A percentile compares a stretch with the other conserved stretches of the same genome.
Evolutionary conservation across 2,329 filamentous ascomycete genomes (phyloP).

Genomic region (Phialophora macrospora): DNA sequence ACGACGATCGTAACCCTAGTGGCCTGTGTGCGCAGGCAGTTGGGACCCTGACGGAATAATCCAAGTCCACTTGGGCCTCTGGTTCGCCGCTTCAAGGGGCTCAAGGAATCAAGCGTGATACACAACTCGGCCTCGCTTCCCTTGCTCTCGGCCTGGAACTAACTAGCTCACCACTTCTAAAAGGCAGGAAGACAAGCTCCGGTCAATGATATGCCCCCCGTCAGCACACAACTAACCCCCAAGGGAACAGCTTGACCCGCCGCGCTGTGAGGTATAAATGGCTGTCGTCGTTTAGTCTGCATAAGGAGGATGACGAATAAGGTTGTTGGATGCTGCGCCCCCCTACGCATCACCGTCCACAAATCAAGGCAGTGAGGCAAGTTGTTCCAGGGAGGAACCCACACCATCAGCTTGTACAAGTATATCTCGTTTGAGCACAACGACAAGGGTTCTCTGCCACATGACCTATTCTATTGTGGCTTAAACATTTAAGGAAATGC

Average conservation of each 20-base stretch:
- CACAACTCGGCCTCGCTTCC: slow-evolving; percentile 5
- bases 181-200: slow-evolving; percentile 11
- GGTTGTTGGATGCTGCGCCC: slow-evolving; percentile 15
- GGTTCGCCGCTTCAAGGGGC: slow-evolving; percentile 18
- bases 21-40: slow-evolving; percentile 19
- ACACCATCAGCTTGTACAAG: background rate
- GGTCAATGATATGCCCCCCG: slow-evolving; percentile 19
- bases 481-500: background rate
- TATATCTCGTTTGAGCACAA: background rate
- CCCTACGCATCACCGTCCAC: background rate
- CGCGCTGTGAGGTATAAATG: slow-evolving; percentile 13
- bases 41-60: slow-evolving; percentile 12
- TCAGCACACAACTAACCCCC: slow-evolving; percentile 22
- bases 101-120: slow-evolving; percentile 7
- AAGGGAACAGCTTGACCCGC: slow-evolving; percentile 19
- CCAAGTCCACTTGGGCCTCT: background rate
- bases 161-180: slow-evolving; percentile 2
- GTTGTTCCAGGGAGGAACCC: background rate
- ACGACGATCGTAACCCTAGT: slow-evolving; percentile 6
- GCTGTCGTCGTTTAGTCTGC: slow-evolving; percentile 24
- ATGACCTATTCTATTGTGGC: slow-evolving; percentile 5
- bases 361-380: slow-evolving; percentile 19
- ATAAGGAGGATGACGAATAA: slow-evolving; percentile 26
- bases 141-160: background rate
- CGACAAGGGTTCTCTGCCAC: slow-evolving; percentile 8